Evolutionary conservation across 495 filamentous ascomycete genomes (phyloP).

Genomic region (Astrocystis sublimbata): DNA sequence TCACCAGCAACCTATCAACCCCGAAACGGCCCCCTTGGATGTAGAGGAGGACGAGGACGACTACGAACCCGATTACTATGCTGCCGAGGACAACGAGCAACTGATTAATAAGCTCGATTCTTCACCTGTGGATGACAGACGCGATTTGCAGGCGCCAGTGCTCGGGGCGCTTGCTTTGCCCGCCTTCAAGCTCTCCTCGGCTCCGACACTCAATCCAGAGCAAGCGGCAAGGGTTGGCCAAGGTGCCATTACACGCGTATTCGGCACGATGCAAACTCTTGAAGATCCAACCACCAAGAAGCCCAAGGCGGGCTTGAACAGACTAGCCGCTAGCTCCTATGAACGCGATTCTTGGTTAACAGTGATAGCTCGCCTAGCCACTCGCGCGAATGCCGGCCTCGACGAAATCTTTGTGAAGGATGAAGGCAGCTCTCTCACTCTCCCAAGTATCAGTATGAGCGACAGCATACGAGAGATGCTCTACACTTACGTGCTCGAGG

Average conservation of each 20-base stretch:
- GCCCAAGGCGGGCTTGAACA: slow-evolving; percentile 68
- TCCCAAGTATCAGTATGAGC: slow-evolving; percentile 46
- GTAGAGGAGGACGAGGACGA: slow-evolving; percentile 84
- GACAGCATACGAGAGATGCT: slow-evolving; percentile 76
- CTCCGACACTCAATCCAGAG: slow-evolving; percentile 67
- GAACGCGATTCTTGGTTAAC: slow-evolving; percentile 92
- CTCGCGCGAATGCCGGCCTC: slow-evolving; percentile 69
- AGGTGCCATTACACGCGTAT: slow-evolving; percentile 70
- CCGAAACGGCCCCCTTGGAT: slow-evolving; percentile 50
- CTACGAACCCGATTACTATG: slow-evolving; percentile 82
- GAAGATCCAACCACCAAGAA: slow-evolving; percentile 57
- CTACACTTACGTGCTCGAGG: slow-evolving; percentile 80
- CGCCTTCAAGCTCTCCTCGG: slow-evolving; percentile 76
- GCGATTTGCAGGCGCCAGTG: slow-evolving; percentile 29
- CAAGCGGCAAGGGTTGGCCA: slow-evolving; percentile 68
- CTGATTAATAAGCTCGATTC: slow-evolving; percentile 70
- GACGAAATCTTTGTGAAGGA: slow-evolving; percentile 56
- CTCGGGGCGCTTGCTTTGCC: slow-evolving; percentile 49
- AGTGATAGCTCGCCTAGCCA: slow-evolving; percentile 81
- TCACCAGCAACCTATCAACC: slow-evolving; percentile 45
- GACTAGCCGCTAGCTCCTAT: slow-evolving; percentile 80
- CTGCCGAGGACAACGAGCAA: slow-evolving; percentile 70
- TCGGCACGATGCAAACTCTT: slow-evolving; percentile 69
- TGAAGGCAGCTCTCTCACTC: slow-evolving; percentile 40
- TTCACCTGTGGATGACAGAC: slow-evolving; percentile 52